phyloP scores from a whole-genome alignment of 129 eudicot genomes.

The Pseudognaphalium luteoalbum region DNA sequence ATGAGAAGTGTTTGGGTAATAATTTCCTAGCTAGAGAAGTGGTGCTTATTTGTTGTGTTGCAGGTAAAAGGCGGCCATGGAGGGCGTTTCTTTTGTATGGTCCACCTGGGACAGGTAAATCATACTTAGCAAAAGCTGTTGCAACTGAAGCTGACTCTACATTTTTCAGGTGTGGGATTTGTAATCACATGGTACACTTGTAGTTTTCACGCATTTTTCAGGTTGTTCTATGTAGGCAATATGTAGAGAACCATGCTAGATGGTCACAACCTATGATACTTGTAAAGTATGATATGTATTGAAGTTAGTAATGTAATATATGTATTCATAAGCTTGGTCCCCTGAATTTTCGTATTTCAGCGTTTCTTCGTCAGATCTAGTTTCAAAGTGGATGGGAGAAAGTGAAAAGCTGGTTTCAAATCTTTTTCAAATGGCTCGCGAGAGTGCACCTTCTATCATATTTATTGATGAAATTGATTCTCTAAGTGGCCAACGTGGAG shows the following conservation, averaged over 20 bases:
- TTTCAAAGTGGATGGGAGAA: conserved; percentile 98
- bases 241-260: neutral
- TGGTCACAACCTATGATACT: neutral
- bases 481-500: conserved; percentile 88
- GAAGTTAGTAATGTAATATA: neutral
- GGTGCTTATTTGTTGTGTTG: neutral
- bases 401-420: conserved; percentile 88
- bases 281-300: neutral
- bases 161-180: conserved; percentile 58
- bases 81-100: conserved; percentile 89
- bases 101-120: conserved; percentile 92
- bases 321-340: conserved; percentile 27
- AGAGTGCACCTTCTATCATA: conserved; percentile 81
- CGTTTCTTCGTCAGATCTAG: conserved; percentile 81
- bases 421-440: conserved; percentile 92
- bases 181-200: neutral
- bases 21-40: no score
- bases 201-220: neutral
- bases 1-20: no score
- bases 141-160: conserved; percentile 95
- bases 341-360: conserved; percentile 39
- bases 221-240: neutral
- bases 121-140: conserved; percentile 91
- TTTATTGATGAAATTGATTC: conserved; percentile 91
- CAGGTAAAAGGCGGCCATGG: conserved; percentile 93